phyloP scores from a whole-genome alignment of 345 rosid genomes.

The Xanthoceras sorbifolium region DNA sequence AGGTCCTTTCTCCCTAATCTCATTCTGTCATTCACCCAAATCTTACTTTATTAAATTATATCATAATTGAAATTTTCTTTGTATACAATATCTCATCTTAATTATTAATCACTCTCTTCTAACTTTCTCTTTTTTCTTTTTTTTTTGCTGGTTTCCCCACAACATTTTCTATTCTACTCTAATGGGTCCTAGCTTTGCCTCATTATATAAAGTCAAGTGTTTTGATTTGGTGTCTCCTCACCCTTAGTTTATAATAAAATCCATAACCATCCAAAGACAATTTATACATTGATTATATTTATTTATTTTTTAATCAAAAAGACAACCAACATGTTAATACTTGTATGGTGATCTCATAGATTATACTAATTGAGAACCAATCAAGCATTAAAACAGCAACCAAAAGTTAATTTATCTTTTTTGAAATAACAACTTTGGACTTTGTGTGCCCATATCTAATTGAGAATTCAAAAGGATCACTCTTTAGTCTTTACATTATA shows the following conservation, averaged over 20 bases:
- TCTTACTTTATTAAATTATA: not conserved
- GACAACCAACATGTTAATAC: not conserved
- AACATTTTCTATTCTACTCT: not conserved
- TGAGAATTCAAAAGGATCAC: not conserved
- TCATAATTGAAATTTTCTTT: not conserved
- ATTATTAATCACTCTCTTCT: not conserved
- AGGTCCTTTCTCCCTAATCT: not conserved
- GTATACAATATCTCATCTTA: not conserved
- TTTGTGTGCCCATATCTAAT: not conserved
- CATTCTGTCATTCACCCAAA: not conserved
- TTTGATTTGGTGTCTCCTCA: slow-evolving; percentile 25
- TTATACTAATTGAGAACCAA: not conserved
- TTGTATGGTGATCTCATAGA: not conserved
- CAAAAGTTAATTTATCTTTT: not conserved
- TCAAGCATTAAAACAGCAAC: slow-evolving; percentile 3
- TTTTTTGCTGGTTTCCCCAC: not conserved
- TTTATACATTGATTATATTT: not conserved
- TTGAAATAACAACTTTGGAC: not conserved
- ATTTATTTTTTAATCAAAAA: not conserved
- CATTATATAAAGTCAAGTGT: slow-evolving; percentile 2
- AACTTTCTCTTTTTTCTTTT: not conserved
- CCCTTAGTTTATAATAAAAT: not conserved
- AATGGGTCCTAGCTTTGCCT: slow-evolving; percentile 14
- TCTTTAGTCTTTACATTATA: not conserved
- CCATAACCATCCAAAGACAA: not conserved